Conservation (phyloP, 306 rosid genomes). For the Lagenaria siceraria region DNA sequence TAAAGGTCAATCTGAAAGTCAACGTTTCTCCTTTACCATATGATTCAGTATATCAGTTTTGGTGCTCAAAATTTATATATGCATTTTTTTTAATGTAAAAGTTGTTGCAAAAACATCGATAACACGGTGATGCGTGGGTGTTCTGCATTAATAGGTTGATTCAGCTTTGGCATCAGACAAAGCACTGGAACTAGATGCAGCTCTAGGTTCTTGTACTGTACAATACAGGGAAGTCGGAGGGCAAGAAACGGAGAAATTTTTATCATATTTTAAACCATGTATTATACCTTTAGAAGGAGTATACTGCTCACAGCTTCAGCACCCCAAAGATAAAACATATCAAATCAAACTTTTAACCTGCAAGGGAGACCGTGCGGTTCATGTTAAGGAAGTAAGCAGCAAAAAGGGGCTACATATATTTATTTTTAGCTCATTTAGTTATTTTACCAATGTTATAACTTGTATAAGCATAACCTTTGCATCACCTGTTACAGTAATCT, state of each 20-base stretch:
- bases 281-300: constrained; percentile 78
- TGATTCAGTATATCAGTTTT: not conserved
- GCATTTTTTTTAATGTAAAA: not conserved
- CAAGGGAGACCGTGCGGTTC: constrained; percentile 91
- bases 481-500: not conserved
- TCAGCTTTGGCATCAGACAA: constrained; percentile 75
- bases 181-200: constrained; percentile 84
- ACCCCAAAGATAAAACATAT: constrained; percentile 43
- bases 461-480: not conserved
- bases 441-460: not conserved
- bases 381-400: constrained; percentile 67
- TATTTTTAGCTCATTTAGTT: not conserved
- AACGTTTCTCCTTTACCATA: not conserved
- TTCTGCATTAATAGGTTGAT: constrained; percentile 47
- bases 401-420: not conserved
- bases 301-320: constrained; percentile 44
- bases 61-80: not conserved
- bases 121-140: not conserved
- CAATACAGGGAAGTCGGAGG: constrained; percentile 90
- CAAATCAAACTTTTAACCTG: constrained; percentile 56
- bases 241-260: constrained; percentile 68
- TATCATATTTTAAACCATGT: constrained; percentile 86
- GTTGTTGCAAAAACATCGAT: not conserved
- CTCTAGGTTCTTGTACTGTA: constrained; percentile 88
- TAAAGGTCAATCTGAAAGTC: not conserved